Conservation (phyloP, 2,329 filamentous ascomycete species). For the Hymenoscyphus scutula region DNA sequence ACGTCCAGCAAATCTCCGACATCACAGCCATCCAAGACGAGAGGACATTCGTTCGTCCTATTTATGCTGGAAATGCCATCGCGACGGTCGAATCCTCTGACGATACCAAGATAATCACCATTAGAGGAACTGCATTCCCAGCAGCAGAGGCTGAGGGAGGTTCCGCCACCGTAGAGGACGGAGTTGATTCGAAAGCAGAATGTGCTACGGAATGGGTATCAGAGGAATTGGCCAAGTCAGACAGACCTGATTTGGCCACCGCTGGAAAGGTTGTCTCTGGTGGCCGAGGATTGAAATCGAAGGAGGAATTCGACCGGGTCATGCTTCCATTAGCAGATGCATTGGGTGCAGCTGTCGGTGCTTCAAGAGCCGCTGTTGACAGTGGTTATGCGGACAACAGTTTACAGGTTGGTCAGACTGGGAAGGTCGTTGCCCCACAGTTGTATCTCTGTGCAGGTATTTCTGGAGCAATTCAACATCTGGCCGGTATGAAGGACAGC, state of each 20-base stretch:
- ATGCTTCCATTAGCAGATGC: slow-evolving; percentile 92
- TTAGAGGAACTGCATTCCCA: slow-evolving; percentile 89
- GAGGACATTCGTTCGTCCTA: slow-evolving; percentile 92
- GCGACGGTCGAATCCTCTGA: slow-evolving; percentile 92
- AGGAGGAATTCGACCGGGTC: slow-evolving; percentile 91
- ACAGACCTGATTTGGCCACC: slow-evolving; percentile 90
- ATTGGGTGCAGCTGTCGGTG: slow-evolving; percentile 91
- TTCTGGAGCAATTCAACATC: slow-evolving; percentile 94
- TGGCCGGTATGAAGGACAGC: slow-evolving; percentile 99
- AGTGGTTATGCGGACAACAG: slow-evolving; percentile 98
- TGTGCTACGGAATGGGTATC: slow-evolving; percentile 83
- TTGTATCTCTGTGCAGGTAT: slow-evolving; percentile 95
- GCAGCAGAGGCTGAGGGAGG: slow-evolving; percentile 69
- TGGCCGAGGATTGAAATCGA: slow-evolving; percentile 92
- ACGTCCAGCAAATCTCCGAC: slow-evolving; percentile 91
- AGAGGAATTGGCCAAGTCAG: slow-evolving; percentile 88
- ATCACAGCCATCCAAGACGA: slow-evolving; percentile 83
- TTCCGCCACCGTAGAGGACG: slow-evolving; percentile 74
- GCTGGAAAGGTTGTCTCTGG: slow-evolving; percentile 88
- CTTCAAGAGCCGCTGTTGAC: slow-evolving; percentile 91
- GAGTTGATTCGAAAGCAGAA: slow-evolving; percentile 76
- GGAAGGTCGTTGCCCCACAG: slow-evolving; percentile 96
- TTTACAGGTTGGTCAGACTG: slow-evolving; percentile 95
- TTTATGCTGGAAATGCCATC: slow-evolving; percentile 97
- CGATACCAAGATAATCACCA: slow-evolving; percentile 81